Evolutionary conservation across 129 eudicot species (phyloP), one percentile per base, ranked within the genome.

Genomic region (Erigeron canadensis): DNA sequence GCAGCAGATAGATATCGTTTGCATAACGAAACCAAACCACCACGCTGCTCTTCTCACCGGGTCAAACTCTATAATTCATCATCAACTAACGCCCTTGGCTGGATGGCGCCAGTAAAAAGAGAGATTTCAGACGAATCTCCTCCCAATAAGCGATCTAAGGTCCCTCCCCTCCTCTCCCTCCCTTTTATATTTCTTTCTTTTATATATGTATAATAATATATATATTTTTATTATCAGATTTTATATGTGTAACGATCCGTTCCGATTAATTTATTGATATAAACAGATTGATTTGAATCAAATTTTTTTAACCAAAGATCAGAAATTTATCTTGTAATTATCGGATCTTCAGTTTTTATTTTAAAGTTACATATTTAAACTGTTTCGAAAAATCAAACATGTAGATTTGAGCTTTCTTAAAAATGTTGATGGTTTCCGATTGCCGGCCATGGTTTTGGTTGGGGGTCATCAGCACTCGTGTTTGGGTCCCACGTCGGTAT

Each of bases 141-240:
- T 60, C 81, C 85, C 56, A 65, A 79, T 66, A 92, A 92, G 85
- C 86, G 98, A 59, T 81, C 84, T 65, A 92, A 85, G 86, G 83
- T 84, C n/a, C 18, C 17, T 4, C 28, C 0, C 2, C 18, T 7
- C 3, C 7, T n/a, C 3, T 60, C 0, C 7, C 19, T 17, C 8
- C 6, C 16, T 50, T 50, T 50, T 50, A 12, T 44, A 57, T 65
- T 80, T 28, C 22, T 68, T 56, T 55, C 5, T 11, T 34, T 15
- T 59, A 58, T 3, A 0, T 2, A 1, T 23, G 42, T 23, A 23
- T 51, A 10, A 51, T n/a, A 18, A 51, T 51, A 1, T 51, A 13
- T 51, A 6, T n/a, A 48, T 51, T n/a, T n/a, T n/a, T n/a, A n/a
- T n/a, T n/a, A n/a, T n/a, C n/a, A n/a, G n/a, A n/a, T 28, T 28